Evolutionary conservation across 2,329 filamentous ascomycete genomes (phyloP), one percentile per base, ranked within the genome.

Genomic region (Cordyceps farinosa): DNA sequence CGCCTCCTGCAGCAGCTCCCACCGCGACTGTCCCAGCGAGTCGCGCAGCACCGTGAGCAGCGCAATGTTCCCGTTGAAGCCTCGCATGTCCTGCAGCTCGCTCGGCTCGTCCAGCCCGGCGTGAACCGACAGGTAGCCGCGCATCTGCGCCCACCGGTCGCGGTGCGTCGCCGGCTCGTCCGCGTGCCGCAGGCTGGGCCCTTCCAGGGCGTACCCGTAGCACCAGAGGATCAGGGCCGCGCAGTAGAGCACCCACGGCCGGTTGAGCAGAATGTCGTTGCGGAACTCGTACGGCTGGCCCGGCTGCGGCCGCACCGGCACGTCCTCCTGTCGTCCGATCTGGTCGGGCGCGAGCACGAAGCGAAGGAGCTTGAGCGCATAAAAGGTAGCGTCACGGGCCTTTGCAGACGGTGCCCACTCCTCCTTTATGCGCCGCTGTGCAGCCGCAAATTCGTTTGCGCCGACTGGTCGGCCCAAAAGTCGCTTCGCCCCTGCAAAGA

Each of bases 181-280:
- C 10, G 36, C 36, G 40, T 40, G 22, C 68, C 76, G 82, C 57
- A 77, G 71, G 4, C 75, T 77, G 0, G 92, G 85, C 0, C 95
- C 95, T 69, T 98, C 95, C 27, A 96, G 80, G 0, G 94, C 92
- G 72, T 88, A 97, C 2, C 93, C 94, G 70, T 98, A 99, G 65
- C 88, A 92, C 95, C 95, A 99, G 1, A 98, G 90, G 29, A 97
- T 91, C 15, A 99, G 82, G 0, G 89, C 88, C 1, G 95, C 91
- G 72, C 97, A 96, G 76, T 97, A 99, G 58, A 98, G 80, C 11
- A 97, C 92, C 94, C 95, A 99, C 0, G 94, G 91, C 17, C 95
- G 84, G 71, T 98, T 96, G 65, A 98, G 83, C 1, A 97, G 82
- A 60, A 92, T 90, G 70, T 99, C 95, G 69, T 97, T 90, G 27